Percentiles rank a stretch among this genome's conserved stretches.
phyloP scores from a whole-genome alignment of 2,329 filamentous ascomycete genomes.

The Talaromyces amestolkiae region DNA sequence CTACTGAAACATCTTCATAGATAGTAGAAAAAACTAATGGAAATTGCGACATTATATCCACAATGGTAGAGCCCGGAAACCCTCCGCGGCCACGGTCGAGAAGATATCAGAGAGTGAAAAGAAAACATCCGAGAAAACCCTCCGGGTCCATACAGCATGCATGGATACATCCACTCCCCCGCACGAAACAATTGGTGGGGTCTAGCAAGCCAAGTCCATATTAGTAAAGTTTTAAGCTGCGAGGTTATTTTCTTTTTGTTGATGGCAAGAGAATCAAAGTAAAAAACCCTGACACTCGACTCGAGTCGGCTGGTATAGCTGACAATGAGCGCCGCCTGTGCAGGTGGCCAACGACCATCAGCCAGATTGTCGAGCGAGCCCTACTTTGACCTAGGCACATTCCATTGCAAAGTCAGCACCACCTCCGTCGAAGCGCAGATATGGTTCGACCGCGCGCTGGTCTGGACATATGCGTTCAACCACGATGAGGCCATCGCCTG shows the following conservation, averaged over 20 bases:
- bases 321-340: conserved; percentile 12
- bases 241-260: no score
- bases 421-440: conserved; percentile 30
- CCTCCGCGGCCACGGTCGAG: no score
- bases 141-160: conserved; percentile 7
- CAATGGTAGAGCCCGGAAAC: no score
- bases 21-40: no score
- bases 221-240: no score
- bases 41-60: no score
- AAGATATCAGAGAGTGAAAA: background rate
- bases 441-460: conserved; percentile 40
- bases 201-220: no score
- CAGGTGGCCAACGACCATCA: background rate
- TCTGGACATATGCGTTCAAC: conserved; percentile 43
- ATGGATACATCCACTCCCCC: background rate
- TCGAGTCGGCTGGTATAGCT: conserved; percentile 7
- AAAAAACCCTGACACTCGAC: background rate
- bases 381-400: conserved; percentile 37
- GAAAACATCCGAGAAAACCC: conserved; percentile 14
- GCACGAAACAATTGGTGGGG: no score
- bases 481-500: conserved; percentile 40
- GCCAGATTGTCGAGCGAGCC: conserved; percentile 22
- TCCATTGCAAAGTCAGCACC: conserved; percentile 37
- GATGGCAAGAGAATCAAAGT: background rate
- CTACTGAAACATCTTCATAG: no score